Percentiles rank a stretch among this genome's conserved stretches.
Evolutionary conservation across 768 basidiomycete species (phyloP).

Genomic region (Tephrocybe sp.): DNA sequence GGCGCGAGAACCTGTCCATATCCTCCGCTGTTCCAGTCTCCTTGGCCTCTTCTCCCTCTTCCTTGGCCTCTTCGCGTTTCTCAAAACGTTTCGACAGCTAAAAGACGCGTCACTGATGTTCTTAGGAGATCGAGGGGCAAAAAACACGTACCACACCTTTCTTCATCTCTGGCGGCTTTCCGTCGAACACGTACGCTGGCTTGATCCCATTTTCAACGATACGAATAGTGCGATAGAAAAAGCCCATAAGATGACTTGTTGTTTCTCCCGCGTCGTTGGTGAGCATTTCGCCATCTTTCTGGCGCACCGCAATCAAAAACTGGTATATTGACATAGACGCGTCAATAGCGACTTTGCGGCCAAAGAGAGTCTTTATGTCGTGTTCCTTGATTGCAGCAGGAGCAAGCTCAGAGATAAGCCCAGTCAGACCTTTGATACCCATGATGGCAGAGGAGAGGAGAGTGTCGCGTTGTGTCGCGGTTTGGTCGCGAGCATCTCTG

Average conservation of each 20-base stretch:
- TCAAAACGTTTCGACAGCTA: conserved; percentile 98
- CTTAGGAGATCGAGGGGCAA: not conserved
- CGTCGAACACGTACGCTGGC: conserved; percentile 97
- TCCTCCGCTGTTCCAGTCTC: conserved; percentile 94
- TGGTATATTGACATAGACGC: conserved; percentile 98
- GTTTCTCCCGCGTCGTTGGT: conserved; percentile 98
- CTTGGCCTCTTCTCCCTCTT: conserved; percentile 93
- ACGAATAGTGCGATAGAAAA: conserved; percentile 95
- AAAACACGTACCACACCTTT: conserved; percentile 80
- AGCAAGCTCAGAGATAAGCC: conserved; percentile 84
- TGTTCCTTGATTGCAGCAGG: conserved; percentile 87
- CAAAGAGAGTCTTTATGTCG: conserved; percentile 96
- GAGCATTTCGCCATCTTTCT: conserved; percentile 93
- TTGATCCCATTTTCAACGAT: conserved; percentile 99
- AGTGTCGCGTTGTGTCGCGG: conserved; percentile 4
- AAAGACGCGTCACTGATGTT: conserved; percentile 10
- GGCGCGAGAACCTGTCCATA: conserved; percentile 82
- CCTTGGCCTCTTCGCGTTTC: conserved; percentile 87
- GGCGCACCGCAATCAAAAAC: conserved; percentile 96
- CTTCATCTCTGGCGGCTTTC: conserved; percentile 96
- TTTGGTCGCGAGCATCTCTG: conserved; percentile 24
- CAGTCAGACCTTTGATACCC: conserved; percentile 97
- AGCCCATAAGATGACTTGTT: conserved; percentile 97
- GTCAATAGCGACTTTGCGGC: conserved; percentile 97
- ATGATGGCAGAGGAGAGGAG: conserved; percentile 34